Evolutionary conservation across 257 asterid genomes (phyloP).

Genomic region (Mitragyna speciosa): DNA sequence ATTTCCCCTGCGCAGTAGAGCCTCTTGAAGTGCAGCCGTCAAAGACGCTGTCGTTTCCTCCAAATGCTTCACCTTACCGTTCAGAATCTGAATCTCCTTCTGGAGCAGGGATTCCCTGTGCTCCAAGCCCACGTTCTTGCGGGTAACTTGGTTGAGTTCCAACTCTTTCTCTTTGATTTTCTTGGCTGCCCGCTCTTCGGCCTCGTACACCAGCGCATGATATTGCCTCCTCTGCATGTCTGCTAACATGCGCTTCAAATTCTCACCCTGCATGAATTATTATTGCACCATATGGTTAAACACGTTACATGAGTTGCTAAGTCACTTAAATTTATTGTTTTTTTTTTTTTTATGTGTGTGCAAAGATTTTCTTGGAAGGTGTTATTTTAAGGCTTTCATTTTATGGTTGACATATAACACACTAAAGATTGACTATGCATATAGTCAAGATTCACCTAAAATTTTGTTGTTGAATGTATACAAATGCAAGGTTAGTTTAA

Average conservation of each 20-base stretch:
- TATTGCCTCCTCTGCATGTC: constrained; percentile 4
- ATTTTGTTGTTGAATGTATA: no score
- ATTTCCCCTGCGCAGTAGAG: background rate
- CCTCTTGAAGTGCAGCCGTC: background rate
- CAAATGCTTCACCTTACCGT: constrained; percentile 14
- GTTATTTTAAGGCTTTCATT: no score
- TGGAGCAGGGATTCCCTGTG: constrained; percentile 8
- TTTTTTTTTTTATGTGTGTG: background rate
- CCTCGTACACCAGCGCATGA: background rate
- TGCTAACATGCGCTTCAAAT: constrained; percentile 2
- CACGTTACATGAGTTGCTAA: background rate
- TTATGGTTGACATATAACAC: no score
- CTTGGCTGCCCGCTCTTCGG: constrained; percentile 7
- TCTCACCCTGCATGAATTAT: constrained; percentile 1
- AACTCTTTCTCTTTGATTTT: background rate
- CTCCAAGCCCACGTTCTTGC: constrained; percentile 2
- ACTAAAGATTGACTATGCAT: no score
- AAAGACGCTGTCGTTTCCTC: constrained; percentile 15
- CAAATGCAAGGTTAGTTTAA: no score
- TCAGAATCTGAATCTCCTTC: constrained; percentile 15
- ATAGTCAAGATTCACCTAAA: no score
- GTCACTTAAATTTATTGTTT: background rate
- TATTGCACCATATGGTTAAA: background rate
- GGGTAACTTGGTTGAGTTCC: constrained; percentile 1
- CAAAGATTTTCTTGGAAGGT: background rate